phyloP scores from a whole-genome alignment of 2,329 filamentous ascomycete species.

The Talaromyces albobiverticillius region DNA sequence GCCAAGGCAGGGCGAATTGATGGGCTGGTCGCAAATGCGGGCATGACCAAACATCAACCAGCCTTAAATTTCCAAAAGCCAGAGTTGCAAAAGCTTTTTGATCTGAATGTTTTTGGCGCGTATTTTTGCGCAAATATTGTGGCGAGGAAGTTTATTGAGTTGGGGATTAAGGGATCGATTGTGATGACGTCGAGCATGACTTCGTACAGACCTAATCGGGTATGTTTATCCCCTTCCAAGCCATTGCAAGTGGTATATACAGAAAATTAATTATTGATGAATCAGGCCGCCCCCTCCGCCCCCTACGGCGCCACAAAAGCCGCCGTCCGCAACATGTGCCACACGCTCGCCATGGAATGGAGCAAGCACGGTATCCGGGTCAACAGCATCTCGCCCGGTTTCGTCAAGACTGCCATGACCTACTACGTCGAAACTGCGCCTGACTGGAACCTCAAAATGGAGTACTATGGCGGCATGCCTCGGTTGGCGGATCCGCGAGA shows the following conservation, averaged over 20 bases:
- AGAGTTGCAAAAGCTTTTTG: slow-evolving; percentile 41
- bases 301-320: slow-evolving; percentile 48
- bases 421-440: slow-evolving; percentile 52
- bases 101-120: slow-evolving; percentile 43
- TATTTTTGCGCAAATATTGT: slow-evolving; percentile 30
- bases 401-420: slow-evolving; percentile 45
- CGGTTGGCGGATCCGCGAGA: slow-evolving; percentile 53
- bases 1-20: slow-evolving; percentile 40
- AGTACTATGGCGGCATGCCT: slow-evolving; percentile 59
- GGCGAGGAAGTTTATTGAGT: slow-evolving; percentile 38
- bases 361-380: slow-evolving; percentile 32
- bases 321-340: slow-evolving; percentile 31
- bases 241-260: too few relatives aligned
- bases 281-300: slow-evolving; percentile 48
- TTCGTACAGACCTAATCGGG: slow-evolving; percentile 47
- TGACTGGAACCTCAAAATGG: slow-evolving; percentile 57
- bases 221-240: slow-evolving; percentile 10
- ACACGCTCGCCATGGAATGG: slow-evolving; percentile 48
- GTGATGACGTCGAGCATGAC: slow-evolving; percentile 52
- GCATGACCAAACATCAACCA: slow-evolving; percentile 46
- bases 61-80: slow-evolving; percentile 43
- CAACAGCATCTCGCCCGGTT: slow-evolving; percentile 48
- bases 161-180: slow-evolving; percentile 36
- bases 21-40: slow-evolving; percentile 42
- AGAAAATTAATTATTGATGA: too few relatives aligned